phyloP scores from a whole-genome alignment of 805 yeast species.

The Wickerhamiella domercqiae region DNA sequence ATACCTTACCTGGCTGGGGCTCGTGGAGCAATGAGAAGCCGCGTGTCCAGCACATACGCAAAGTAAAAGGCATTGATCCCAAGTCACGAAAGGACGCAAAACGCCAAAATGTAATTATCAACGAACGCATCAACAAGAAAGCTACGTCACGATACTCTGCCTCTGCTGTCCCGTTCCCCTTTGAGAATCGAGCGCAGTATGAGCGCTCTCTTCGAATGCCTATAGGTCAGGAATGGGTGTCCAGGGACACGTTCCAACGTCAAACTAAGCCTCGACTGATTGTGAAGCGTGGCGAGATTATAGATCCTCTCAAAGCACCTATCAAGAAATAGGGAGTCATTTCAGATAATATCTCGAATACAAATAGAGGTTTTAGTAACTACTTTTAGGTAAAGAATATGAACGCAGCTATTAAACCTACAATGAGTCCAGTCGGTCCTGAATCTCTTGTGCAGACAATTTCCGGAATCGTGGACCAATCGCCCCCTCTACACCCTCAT shows the following conservation, averaged over 20 bases:
- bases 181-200: constrained; percentile 83
- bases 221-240: constrained; percentile 93
- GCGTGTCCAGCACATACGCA: constrained; percentile 50
- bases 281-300: constrained; percentile 74
- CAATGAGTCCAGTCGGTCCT: constrained; percentile 87
- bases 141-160: constrained; percentile 65
- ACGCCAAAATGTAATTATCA: constrained; percentile 69
- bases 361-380: neutral
- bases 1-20: constrained; percentile 95
- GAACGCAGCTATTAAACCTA: constrained; percentile 21
- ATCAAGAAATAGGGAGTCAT: neutral
- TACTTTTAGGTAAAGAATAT: neutral
- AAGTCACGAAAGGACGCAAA: constrained; percentile 67
- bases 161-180: constrained; percentile 86
- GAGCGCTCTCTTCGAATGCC: constrained; percentile 91
- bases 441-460: constrained; percentile 77
- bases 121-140: constrained; percentile 75
- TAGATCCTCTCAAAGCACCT: constrained; percentile 57
- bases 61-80: constrained; percentile 59
- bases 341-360: neutral
- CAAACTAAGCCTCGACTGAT: constrained; percentile 78
- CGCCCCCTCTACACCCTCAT: constrained; percentile 61
- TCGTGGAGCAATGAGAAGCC: constrained; percentile 72
- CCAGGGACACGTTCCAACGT: constrained; percentile 72
- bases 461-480: constrained; percentile 82